These are phyloP conservation scores for Vanrija humicola DNA, from an alignment of 1,284 basidiomycete genomes.

Conservation along the genomic window DNA sequence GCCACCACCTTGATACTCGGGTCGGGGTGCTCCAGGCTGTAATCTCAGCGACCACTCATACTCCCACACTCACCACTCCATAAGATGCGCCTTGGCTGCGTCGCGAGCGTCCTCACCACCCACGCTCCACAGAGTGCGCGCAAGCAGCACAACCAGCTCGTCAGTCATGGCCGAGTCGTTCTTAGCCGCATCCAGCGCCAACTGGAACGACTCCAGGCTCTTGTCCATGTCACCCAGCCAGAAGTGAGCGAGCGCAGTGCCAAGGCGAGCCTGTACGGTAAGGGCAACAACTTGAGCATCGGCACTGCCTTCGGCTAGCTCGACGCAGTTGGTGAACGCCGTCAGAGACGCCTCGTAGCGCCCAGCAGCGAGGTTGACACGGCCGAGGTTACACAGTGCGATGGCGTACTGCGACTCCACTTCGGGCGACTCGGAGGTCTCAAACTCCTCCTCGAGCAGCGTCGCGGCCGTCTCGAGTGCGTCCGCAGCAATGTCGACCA, in stretches of 20 bases:
- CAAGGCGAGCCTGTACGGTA: slow-evolving; percentile 62
- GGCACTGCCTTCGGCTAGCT: slow-evolving; percentile 55
- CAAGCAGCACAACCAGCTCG: slow-evolving; percentile 70
- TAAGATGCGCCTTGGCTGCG: slow-evolving; percentile 69
- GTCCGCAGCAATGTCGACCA: slow-evolving; percentile 63
- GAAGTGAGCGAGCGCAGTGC: slow-evolving; percentile 67
- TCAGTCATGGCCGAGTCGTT: slow-evolving; percentile 57
- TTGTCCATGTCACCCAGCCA: slow-evolving; percentile 61
- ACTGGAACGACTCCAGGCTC: slow-evolving; percentile 64
- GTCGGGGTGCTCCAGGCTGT: slow-evolving; percentile 60
- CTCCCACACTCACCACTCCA: slow-evolving; percentile 66
- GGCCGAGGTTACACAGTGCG: slow-evolving; percentile 76
- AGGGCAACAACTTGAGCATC: slow-evolving; percentile 19
- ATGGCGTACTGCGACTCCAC: slow-evolving; percentile 77
- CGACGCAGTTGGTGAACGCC: slow-evolving; percentile 68
- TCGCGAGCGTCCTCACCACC: slow-evolving; percentile 70
- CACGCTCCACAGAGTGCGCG: slow-evolving; percentile 76
- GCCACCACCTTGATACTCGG: slow-evolving; percentile 66
- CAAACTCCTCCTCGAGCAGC: slow-evolving; percentile 81
- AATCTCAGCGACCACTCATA: neutral
- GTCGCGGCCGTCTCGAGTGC: slow-evolving; percentile 58
- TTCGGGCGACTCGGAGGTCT: slow-evolving; percentile 71
- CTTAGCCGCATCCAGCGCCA: slow-evolving; percentile 57
- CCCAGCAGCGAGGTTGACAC: slow-evolving; percentile 63
- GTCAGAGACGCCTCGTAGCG: slow-evolving; percentile 63